Evolutionary conservation across 176 grass and related monocot genomes (phyloP), one percentile per base, ranked within the genome.

Genomic region (Triticum turgidum): DNA sequence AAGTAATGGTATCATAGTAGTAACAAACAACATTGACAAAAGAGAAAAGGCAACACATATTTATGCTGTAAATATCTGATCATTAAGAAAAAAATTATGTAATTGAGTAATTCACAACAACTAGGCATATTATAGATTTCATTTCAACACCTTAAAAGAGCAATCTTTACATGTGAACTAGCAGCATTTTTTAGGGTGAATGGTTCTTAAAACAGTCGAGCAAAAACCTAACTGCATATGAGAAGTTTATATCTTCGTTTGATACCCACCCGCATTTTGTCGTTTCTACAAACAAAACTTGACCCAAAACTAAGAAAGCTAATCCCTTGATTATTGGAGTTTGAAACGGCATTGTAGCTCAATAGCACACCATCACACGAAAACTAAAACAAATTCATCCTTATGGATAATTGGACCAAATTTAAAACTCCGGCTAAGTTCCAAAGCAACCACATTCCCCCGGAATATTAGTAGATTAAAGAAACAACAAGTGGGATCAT

Each of bases 311-410:
- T 37, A n/a, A 32, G 52, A 47, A 69, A 49, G 18, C 20, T 61
- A 8, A 17, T 22, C 34, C 72, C 56, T 56, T 72, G 20, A 41
- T 78, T 39, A 65, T 56, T 59, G 62, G 81, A 77, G 47, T 77
- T 71, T 77, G 30, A 30, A 76, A 77, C 79, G 42, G n/a, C 54
- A 77, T 11, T 81, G 15, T 10, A 54, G 77, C 51, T 52, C 29
- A 69, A 22, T 12, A 37, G 56, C 29, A 84, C 17, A 67, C 1
- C 37, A 65, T 32, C 7, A 11, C 9, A 35, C 41, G 42, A 34
- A 78, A 79, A 1, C 38, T 82, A 73, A 14, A 45, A 45, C 42
- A 45, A 45, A 45, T 3, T 1, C 32, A 8, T 66, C 33, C 42
- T 74, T 18, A 21, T 59, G 6, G 45, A 74, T 58, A 29, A 25